Evolutionary conservation across 192 early-diverging fungal species (phyloP), one percentile per base, ranked within the genome.

Genomic region (Spizellomyces sp.): DNA sequence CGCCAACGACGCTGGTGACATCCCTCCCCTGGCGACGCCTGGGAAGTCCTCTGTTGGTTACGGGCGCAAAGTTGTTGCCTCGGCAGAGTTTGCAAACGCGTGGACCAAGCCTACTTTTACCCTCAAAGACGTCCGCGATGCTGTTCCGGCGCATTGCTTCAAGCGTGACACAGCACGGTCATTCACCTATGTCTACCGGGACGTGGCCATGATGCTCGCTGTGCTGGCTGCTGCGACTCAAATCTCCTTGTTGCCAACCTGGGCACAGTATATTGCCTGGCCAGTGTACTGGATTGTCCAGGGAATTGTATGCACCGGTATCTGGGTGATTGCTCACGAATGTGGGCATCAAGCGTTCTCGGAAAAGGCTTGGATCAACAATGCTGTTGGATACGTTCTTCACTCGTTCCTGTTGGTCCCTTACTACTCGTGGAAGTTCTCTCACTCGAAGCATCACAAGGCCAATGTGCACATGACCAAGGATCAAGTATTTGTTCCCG

Each of bases 401-500:
- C 96, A 98, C 87, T 86, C 92, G 46, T 82, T 89, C 60, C 83
- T 96, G 19, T 83, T 98, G 58, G 96, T 98, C 43, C 96, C 96
- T 15, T 98, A 81, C 73, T 92, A 91, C 80, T 92, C 96, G 42
- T 98, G 96, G 96, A 90, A 90, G 76, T 89, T 89, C 81, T 87
- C 91, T 36, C 96, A 98, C 79, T 50, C 68, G 12, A 68, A 72
- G 76, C 96, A 98, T 85, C 96, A 98, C 84, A 96, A 96, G 66
- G 86, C 86, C 70, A 95, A 91, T 57, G 90, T 87, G 68, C 90
- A 94, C 82, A 88, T 98, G 90, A 83, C 81, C 50, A 92, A 91
- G 78, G 96, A 98, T 77, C 92, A 96, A 82, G 96, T 98, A 52
- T 98, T 96, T 84, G 91, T 97, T 8, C 95, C 95, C 17, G 80